Conservation (phyloP, 495 filamentous ascomycete species). For the Xylaria intraflava region DNA sequence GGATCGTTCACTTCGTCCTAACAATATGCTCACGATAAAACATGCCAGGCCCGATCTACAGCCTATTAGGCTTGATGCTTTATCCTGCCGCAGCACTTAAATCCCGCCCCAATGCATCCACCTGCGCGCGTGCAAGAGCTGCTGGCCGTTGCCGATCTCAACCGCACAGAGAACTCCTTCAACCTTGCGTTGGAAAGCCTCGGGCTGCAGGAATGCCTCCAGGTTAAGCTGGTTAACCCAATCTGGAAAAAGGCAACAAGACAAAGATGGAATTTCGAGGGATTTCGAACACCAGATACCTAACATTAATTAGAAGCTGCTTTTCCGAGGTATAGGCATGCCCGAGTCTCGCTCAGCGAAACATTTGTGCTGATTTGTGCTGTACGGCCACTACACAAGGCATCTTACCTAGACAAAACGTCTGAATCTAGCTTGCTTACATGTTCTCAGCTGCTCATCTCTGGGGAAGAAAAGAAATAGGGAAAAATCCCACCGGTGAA, state of each 20-base stretch:
- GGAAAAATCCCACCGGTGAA: background rate
- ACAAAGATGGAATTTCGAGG: conserved; percentile 8
- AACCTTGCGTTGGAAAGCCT: conserved; percentile 1
- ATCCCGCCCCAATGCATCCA: background rate
- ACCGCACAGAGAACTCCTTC: conserved; percentile 4
- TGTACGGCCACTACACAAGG: background rate
- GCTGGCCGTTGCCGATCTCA: conserved; percentile 9
- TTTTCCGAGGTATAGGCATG: background rate
- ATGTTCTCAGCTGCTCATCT: background rate
- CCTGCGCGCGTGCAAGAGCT: conserved; percentile 2
- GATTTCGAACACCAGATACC: background rate
- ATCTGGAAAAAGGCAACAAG: conserved; percentile 8
- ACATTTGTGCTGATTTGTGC: background rate
- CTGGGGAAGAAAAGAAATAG: background rate
- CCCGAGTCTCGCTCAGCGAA: conserved; percentile 4
- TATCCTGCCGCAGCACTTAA: conserved; percentile 1
- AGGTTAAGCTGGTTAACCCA: conserved; percentile 11
- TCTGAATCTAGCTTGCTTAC: background rate
- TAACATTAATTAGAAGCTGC: background rate
- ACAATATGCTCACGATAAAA: background rate
- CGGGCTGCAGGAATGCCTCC: conserved; percentile 8
- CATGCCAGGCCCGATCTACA: background rate
- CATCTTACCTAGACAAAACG: background rate
- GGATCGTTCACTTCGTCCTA: conserved; percentile 1
- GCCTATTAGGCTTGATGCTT: background rate